These are phyloP conservation scores for Cajanus cajan DNA, from an alignment of 306 rosid species.

Conservation along the genomic window DNA sequence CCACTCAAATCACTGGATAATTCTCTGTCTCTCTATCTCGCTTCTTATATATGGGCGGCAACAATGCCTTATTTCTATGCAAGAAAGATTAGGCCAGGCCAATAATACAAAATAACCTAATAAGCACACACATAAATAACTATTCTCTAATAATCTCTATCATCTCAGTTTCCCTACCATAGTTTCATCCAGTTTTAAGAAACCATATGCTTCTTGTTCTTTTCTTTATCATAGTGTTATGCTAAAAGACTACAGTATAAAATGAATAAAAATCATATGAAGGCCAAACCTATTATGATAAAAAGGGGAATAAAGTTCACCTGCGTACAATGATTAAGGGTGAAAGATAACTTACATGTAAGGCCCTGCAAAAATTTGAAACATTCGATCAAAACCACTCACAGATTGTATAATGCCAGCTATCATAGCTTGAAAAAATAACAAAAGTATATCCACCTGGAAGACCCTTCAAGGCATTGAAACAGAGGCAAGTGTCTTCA, in stretches of 20 bases:
- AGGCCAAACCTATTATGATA: background rate
- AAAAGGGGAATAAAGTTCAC: slow-evolving; percentile 30
- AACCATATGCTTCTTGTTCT: background rate
- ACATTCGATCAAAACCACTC: slow-evolving; percentile 28
- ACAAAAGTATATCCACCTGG: slow-evolving; percentile 60
- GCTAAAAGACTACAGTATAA: background rate
- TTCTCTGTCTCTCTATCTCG: background rate
- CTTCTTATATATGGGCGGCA: background rate
- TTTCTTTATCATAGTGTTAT: background rate
- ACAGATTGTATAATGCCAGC: background rate
- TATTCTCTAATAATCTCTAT: background rate
- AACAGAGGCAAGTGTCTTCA: slow-evolving; percentile 97
- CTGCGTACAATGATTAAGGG: slow-evolving; percentile 29
- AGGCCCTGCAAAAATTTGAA: slow-evolving; percentile 73
- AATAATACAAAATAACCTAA: background rate
- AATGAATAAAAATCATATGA: background rate
- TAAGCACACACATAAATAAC: background rate
- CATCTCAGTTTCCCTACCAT: background rate
- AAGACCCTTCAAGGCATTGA: slow-evolving; percentile 95
- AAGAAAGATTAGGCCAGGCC: background rate
- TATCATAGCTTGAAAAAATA: slow-evolving; percentile 4
- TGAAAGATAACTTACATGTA: slow-evolving; percentile 78
- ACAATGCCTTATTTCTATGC: background rate
- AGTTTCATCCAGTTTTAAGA: background rate
- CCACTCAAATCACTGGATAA: background rate